Evolutionary conservation across 2,329 filamentous ascomycete species (phyloP).

Genomic region (Aureobasidium sp.): DNA sequence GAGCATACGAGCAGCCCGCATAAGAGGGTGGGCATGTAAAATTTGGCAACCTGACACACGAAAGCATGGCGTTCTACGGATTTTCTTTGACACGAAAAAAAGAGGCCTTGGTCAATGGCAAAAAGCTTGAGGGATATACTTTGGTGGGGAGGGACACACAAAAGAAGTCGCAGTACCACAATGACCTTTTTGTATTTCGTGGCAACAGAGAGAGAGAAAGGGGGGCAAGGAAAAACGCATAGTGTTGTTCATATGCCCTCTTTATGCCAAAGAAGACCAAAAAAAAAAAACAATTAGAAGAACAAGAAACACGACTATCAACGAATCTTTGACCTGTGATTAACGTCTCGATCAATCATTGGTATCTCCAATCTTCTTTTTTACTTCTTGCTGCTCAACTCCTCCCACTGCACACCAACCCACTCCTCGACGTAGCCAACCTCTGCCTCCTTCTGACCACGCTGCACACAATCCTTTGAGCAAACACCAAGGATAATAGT

Average conservation of each 20-base stretch:
- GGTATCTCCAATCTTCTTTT: not conserved
- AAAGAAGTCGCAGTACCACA: not conserved
- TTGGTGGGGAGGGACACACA: not conserved
- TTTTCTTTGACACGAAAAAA: not conserved
- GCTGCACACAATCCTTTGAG: conserved; percentile 64
- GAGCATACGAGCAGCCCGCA: conserved; percentile 77
- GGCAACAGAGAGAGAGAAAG: not conserved
- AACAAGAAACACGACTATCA: not conserved
- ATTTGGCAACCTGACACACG: conserved; percentile 10
- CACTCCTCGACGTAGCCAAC: conserved; percentile 87
- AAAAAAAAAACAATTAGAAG: not conserved
- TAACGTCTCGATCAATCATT: not conserved
- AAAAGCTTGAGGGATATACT: not conserved
- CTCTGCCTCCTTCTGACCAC: conserved; percentile 51
- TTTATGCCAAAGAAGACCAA: too few relatives aligned
- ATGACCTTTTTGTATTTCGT: not conserved
- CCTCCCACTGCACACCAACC: conserved; percentile 98
- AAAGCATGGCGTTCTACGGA: conserved; percentile 16
- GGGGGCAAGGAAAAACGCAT: not conserved
- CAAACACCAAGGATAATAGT: conserved; percentile 86
- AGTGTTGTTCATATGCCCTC: not conserved
- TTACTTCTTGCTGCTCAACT: conserved; percentile 37
- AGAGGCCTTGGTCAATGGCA: not conserved
- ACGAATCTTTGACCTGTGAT: not conserved
- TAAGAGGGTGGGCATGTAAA: conserved; percentile 18